phyloP scores from a whole-genome alignment of 23 red algal genomes.

The Gracilaria caudata region DNA sequence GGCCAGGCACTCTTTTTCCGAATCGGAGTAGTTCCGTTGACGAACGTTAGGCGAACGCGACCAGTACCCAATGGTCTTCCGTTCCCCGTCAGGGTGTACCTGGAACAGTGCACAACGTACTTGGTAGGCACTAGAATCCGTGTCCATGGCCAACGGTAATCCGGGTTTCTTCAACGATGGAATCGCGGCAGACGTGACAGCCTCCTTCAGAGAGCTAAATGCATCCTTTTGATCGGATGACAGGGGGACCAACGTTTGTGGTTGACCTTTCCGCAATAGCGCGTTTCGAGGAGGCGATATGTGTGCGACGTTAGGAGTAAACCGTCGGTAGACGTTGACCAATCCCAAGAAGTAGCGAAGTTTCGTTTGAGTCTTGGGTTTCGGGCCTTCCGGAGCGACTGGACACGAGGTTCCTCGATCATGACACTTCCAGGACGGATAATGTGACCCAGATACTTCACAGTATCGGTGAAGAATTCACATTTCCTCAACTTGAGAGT shows the following conservation, averaged over 20 bases:
- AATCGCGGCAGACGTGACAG: not conserved
- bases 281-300: not conserved
- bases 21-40: too few relatives aligned
- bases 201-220: not conserved
- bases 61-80: not conserved
- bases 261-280: too few relatives aligned
- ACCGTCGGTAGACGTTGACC: not conserved
- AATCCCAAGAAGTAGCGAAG: conserved; percentile 1
- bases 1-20: too few relatives aligned
- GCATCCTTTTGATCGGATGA: not conserved
- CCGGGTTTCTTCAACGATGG: not conserved
- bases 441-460: not conserved
- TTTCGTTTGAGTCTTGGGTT: not conserved
- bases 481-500: too few relatives aligned
- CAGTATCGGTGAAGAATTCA: too few relatives aligned
- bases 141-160: not conserved
- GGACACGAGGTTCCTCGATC: not conserved
- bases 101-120: not conserved
- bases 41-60: too few relatives aligned
- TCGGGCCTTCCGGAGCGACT: not conserved
- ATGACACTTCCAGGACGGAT: not conserved
- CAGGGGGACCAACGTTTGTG: not conserved
- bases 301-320: not conserved
- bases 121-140: not conserved
- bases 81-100: not conserved